Base-by-base conservation (phyloP, 2,329 filamentous ascomycete species). In the Diaporthe sp. region DNA sequence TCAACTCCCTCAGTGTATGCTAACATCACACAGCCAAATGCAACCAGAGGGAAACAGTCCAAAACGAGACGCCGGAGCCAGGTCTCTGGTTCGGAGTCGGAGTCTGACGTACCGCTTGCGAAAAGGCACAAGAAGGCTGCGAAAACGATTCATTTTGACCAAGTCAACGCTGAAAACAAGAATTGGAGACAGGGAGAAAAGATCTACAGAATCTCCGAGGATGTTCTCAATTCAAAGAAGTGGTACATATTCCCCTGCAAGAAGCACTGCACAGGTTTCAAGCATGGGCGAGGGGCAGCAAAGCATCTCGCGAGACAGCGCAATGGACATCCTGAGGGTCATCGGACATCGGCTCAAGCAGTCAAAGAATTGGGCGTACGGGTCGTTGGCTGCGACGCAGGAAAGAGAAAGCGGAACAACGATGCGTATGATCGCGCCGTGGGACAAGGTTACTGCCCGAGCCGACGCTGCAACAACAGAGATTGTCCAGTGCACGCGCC, bases 81-180 rank as follows among this genome's bases (percentile, higher is more conserved):
- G 31, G 39, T 31, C 5, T 39, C 39, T 13, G n/a, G 7, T 10
- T 4, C 39, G 15, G 37, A 58, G 9, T 57, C 25, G 9, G 37
- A 58, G 34, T n/a, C 25, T 25, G 53, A 17, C 4, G 10, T 15
- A 3, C 53, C 68, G 25, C 17, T 39, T 42, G 39, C 39, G 31
- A 71, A 71, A 25, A 71, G 22, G 25, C 68, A 9, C 44, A 49
- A 71, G 13, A 71, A 58, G 17, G 22, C 25, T 9, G 46, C n/a
- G 28, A 31, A n/a, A 13, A 58, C 53, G 15, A 37, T 71, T 5
- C 51, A 46, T 8, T 46, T 71, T 31, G 8, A 46, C 7, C 37
- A 58, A 25, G 39, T 58, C 2, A 46, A 34, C 28, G 37, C 68
- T 19, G 39, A 34, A 17, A 71, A 46, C 9, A 58, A 25, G 25